Percentiles rank a stretch among this genome's conserved stretches.
Evolutionary conservation across 129 eudicot genomes (phyloP).

Genomic region (Lactuca sativa): DNA sequence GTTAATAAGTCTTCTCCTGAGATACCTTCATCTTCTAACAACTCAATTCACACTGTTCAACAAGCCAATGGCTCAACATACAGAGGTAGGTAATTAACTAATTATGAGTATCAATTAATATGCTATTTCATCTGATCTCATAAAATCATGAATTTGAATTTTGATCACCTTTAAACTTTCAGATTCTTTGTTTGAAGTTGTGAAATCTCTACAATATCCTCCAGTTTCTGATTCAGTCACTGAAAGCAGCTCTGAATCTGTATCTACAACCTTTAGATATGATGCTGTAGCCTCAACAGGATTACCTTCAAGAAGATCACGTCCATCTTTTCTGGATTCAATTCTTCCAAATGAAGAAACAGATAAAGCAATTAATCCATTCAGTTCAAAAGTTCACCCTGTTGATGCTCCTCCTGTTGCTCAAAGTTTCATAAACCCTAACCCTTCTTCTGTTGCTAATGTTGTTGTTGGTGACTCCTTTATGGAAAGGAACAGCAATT

Average conservation of each 20-base stretch:
- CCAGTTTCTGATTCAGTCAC: conserved; percentile 34
- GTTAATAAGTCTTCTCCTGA: conserved; percentile 35
- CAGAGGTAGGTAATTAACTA: conserved; percentile 16
- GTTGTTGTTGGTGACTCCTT: conserved; percentile 20
- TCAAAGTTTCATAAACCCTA: conserved; percentile 27
- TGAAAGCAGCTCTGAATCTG: conserved; percentile 38
- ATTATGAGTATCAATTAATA: background rate
- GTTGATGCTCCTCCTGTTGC: conserved; percentile 44
- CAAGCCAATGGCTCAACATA: conserved; percentile 31
- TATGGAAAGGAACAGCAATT: conserved; percentile 44
- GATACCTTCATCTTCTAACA: conserved; percentile 26
- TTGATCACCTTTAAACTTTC: conserved; percentile 17
- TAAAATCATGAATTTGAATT: background rate
- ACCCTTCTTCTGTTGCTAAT: conserved; percentile 35
- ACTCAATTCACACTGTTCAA: conserved; percentile 27
- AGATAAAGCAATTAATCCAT: conserved; percentile 32
- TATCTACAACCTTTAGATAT: conserved; percentile 37
- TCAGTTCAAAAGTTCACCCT: conserved; percentile 41
- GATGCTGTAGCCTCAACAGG: conserved; percentile 41
- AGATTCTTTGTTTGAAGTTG: conserved; percentile 34
- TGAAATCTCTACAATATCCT: conserved; percentile 31
- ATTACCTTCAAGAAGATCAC: conserved; percentile 60
- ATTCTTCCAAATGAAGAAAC: conserved; percentile 45
- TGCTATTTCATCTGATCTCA: background rate
- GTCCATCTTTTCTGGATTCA: conserved; percentile 90